Base-by-base conservation (phyloP, 768 basidiomycete genomes). In the Lanmaoa rubissima region DNA sequence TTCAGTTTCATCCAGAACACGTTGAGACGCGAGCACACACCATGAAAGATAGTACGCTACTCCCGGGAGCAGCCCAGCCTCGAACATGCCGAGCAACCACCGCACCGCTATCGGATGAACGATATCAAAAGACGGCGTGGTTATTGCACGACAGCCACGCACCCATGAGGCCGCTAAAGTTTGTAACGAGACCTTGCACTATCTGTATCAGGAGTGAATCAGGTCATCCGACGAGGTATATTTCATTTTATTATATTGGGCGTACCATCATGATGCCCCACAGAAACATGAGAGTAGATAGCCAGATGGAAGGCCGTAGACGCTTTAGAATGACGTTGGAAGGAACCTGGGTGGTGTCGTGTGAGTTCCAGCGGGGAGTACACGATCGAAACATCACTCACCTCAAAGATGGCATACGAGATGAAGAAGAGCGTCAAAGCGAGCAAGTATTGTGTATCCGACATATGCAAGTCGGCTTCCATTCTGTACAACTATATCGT, bases 221-320 rank as follows among this genome's bases (percentile, higher is more conserved):
- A 49, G 32, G 31, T n/a, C 31, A 24, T 46, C 28, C 7, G 44
- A 21, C n/a, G 11, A 55, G 21, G 31, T 31, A 7, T 32, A 8
- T 5, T 4, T 26, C 17, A 1, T 44, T 12, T 19, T 9, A 16
- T 17, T 8, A 5, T 11, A 42, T 34, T 7, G 17, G 5, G 44
- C 48, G 49, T 52, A 87, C 87, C 88, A 90, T 90, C 76, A 84
- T 84, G 32, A 90, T 61, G 3, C 88, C 88, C 87, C 88, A 90
- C 17, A 82, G 61, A 3, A 88, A 59, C 89, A 92, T 91, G 51
- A 91, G 75, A 28, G 78, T 56, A 6, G 87, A 88, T 7, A 92
- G 74, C 89, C 90, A 92, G 36, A 92, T 69, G 4, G 88, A 90
- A 0, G 90, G 90, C 1, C 88, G 78, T 34, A 90, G 76, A 35